Conservation (phyloP, 2,329 filamentous ascomycete species). For the Xylariaceae sp. region DNA sequence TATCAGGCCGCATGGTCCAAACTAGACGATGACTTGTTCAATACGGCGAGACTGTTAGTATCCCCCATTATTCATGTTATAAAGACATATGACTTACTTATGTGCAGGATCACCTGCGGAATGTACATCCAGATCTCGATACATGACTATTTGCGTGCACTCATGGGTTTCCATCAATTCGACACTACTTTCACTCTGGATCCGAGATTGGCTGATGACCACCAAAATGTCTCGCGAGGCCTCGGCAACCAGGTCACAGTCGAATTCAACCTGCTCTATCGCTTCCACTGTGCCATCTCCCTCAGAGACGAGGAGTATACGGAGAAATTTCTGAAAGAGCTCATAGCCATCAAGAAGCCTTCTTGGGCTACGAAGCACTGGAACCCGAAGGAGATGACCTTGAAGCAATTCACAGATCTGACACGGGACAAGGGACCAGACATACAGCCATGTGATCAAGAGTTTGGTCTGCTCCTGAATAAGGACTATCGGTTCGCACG, state of each 20-base stretch:
- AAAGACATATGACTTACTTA: too few relatives aligned
- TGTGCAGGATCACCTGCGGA: not conserved
- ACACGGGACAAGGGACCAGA: too few relatives aligned
- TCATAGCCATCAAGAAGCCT: not conserved
- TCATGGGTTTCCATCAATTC: not conserved
- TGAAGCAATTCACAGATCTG: too few relatives aligned
- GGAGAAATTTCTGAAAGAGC: not conserved
- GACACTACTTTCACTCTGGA: not conserved
- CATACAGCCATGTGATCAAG: not conserved
- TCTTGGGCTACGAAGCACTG: not conserved
- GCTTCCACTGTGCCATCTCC: not conserved
- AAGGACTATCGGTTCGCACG: not conserved
- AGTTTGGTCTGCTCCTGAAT: not conserved
- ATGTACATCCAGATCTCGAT: not conserved
- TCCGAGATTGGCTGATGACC: not conserved
- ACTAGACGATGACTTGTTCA: not conserved
- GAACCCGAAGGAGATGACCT: too few relatives aligned
- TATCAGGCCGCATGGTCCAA: not conserved
- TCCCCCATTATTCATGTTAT: too few relatives aligned
- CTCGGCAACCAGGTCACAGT: constrained; percentile 1
- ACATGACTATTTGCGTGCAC: not conserved
- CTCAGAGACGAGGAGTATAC: not conserved
- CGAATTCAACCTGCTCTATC: constrained; percentile 1
- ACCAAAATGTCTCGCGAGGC: not conserved
- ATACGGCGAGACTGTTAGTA: too few relatives aligned